Evolutionary conservation across 805 yeast species (phyloP), one percentile per base, ranked within the genome.

Genomic region (Teunomyces atbi): DNA sequence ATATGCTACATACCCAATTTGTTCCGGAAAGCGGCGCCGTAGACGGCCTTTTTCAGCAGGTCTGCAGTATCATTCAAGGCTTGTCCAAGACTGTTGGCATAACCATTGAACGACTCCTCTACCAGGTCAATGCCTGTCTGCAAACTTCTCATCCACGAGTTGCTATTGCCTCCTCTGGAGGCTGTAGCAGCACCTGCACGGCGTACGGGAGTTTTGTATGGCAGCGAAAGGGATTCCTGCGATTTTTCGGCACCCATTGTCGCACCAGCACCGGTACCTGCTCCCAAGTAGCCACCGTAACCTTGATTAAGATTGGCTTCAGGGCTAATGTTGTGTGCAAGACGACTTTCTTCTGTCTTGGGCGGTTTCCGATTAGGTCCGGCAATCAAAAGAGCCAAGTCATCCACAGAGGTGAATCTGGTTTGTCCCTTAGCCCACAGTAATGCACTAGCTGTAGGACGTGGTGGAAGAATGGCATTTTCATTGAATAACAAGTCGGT

Each of bases 391-490:
- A 58, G 45, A 48, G 86, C 84, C 44, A 94, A 71, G 50, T 88
- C 96, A 1, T 76, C 73, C 18, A 77, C 62, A 2, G 82, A 69
- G n/a, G 84, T 76, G 50, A 76, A 74, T 15, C 81, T 80, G 0
- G 85, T 69, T 38, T 63, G 69, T 2, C 97, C 97, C 53, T 84
- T 81, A 5, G 94, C 88, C 94, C 97, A 87, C 62, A 85, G 92
- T 37, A 87, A 71, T 0, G 94, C 79, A 30, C 89, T 81, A 5
- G 88, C 81, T 4, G 80, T 74, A 2, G 99, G 99, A 41, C 98
- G 75, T 27, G 81, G 78, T 1, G 96, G 95, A 16, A 85, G 77
- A 5, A 77, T 68, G 38, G 86, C 74, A 50, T 81, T 78, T 20
- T 80, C 84, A 57, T 87, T 85, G 67, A 84, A 91, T 29, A 94